phyloP scores from a whole-genome alignment of 2,329 filamentous ascomycete species.

The Apiospora kogelbergensis region DNA sequence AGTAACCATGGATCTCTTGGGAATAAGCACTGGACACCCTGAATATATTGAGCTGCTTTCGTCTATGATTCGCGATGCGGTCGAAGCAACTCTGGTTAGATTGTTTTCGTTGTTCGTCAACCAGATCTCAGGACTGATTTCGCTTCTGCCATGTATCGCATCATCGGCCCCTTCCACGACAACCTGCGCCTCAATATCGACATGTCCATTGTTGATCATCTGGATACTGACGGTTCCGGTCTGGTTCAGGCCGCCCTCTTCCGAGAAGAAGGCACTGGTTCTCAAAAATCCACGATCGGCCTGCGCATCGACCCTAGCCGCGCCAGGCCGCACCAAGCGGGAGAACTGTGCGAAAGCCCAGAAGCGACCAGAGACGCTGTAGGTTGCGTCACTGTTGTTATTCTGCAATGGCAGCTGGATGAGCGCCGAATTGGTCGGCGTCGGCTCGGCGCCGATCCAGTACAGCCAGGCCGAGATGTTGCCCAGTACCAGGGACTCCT shows the following conservation, averaged over 20 bases:
- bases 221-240: background rate
- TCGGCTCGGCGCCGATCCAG: constrained; percentile 26
- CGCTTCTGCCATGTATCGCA: background rate
- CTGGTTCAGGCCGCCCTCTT: constrained; percentile 15
- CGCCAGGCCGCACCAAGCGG: constrained; percentile 8
- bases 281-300: background rate
- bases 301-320: background rate
- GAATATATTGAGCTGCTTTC: too few relatives aligned
- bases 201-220: constrained; percentile 7
- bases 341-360: constrained; percentile 11
- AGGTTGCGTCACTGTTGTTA: background rate
- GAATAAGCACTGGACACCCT: background rate
- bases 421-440: constrained; percentile 14
- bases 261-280: background rate
- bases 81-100: background rate
- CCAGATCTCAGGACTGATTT: background rate
- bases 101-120: constrained; percentile 8
- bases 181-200: background rate
- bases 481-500: constrained; percentile 40
- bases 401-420: background rate
- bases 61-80: background rate
- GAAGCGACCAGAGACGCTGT: background rate
- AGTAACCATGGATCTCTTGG: background rate
- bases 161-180: background rate
- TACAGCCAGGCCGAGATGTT: constrained; percentile 48